Evolutionary conservation across 441 rosid genomes (phyloP).

Genomic region (Corymbia calophylla): DNA sequence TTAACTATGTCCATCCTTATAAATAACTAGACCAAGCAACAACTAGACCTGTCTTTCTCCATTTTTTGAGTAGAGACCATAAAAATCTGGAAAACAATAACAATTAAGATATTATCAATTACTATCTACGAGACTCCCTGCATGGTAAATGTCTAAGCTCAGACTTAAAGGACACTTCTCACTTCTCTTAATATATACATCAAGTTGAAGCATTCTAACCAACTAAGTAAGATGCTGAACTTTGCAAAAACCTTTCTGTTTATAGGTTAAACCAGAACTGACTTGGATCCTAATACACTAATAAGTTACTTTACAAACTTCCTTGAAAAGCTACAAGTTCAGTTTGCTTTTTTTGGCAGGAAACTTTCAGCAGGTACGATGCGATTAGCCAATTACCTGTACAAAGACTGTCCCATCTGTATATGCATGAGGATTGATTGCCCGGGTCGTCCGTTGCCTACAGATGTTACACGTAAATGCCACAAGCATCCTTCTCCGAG

Average conservation of each 20-base stretch:
- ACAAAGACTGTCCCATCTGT: constrained; percentile 12
- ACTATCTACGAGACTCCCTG: neutral
- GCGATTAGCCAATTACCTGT: neutral
- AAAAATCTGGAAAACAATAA: neutral
- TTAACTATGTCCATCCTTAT: neutral
- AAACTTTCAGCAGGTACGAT: neutral
- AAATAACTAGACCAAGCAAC: no score
- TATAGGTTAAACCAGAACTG: neutral
- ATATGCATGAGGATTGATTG: constrained; percentile 12
- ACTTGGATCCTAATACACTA: neutral
- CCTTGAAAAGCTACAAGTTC: neutral
- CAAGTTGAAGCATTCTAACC: neutral
- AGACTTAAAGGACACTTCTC: neutral
- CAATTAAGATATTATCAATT: neutral
- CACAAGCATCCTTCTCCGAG: constrained; percentile 9
- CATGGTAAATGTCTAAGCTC: neutral
- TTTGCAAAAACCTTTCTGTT: neutral
- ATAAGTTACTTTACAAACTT: neutral
- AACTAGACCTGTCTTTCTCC: neutral
- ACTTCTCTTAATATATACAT: neutral
- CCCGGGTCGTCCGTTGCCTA: constrained; percentile 9
- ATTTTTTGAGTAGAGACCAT: neutral
- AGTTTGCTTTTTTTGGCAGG: neutral
- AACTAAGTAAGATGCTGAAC: neutral
- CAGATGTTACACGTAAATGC: constrained; percentile 11